These are phyloP conservation scores for Reutealis trisperma DNA, from an alignment of 345 rosid species.

Conservation along the genomic window DNA sequence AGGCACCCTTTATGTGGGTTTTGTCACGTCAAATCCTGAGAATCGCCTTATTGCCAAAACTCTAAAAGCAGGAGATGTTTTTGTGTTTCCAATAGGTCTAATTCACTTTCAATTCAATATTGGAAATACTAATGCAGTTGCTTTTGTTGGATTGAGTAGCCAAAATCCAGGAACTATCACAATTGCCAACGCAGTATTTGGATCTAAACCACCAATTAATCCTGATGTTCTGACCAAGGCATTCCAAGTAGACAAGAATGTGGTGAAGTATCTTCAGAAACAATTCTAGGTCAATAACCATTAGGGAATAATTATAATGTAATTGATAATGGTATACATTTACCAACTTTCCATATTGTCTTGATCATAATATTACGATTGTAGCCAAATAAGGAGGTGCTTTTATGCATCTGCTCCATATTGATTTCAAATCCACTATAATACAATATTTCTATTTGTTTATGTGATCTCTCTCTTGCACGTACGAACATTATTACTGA, in stretches of 20 bases:
- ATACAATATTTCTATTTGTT: too few relatives aligned
- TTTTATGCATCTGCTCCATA: too few relatives aligned
- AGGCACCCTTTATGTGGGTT: slow-evolving; percentile 6
- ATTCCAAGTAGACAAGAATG: background rate
- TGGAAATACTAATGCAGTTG: background rate
- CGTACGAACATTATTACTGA: too few relatives aligned
- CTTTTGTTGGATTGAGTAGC: background rate
- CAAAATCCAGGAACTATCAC: background rate
- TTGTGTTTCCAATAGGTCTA: background rate
- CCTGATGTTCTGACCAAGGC: slow-evolving; percentile 2
- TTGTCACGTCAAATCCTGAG: background rate
- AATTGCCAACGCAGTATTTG: slow-evolving; percentile 3
- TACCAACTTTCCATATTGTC: too few relatives aligned
- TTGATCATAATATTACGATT: too few relatives aligned
- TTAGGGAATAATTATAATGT: too few relatives aligned
- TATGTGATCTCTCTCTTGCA: too few relatives aligned
- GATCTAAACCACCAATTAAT: background rate
- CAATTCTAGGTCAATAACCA: background rate
- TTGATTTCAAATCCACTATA: too few relatives aligned
- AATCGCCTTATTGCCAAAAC: background rate
- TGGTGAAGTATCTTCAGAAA: background rate
- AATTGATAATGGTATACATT: too few relatives aligned
- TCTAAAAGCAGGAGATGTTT: background rate
- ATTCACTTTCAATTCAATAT: background rate
- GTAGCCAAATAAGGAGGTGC: too few relatives aligned